phyloP scores from a whole-genome alignment of 148 eudicot species.

The Spergularia marina region DNA sequence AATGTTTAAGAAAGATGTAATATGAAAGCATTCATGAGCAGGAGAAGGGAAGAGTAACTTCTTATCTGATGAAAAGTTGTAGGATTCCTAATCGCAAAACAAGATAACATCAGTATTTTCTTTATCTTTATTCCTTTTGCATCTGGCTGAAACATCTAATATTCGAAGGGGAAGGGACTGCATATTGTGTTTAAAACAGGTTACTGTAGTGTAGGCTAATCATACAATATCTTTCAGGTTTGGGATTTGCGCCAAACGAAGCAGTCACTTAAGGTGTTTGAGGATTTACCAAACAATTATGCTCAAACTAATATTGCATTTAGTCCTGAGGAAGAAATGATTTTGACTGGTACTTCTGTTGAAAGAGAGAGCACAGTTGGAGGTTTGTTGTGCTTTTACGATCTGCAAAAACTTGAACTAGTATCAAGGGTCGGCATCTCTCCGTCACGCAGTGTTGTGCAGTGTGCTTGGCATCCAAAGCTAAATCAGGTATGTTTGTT shows the following conservation, averaged over 20 bases:
- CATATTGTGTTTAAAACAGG: not conserved
- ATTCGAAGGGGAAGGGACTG: not conserved
- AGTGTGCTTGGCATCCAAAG: constrained; percentile 97
- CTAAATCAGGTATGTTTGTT: constrained; percentile 70
- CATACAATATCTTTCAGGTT: constrained; percentile 44
- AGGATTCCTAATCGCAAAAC: not conserved
- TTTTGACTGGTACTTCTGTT: constrained; percentile 90
- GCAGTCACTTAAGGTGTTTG: constrained; percentile 64
- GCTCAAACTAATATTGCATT: constrained; percentile 85
- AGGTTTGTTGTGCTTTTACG: constrained; percentile 80
- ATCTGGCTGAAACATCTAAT: not conserved
- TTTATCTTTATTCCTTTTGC: not conserved
- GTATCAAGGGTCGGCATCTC: constrained; percentile 91
- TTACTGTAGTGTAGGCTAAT: constrained; percentile 5
- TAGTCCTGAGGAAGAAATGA: constrained; percentile 84
- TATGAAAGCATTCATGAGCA: not conserved
- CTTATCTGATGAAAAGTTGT: not conserved
- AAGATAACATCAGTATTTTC: not conserved
- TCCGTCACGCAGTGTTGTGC: constrained; percentile 80
- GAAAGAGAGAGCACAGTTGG: constrained; percentile 84
- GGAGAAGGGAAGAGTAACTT: too few relatives aligned
- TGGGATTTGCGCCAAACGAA: constrained; percentile 97
- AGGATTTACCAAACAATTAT: constrained; percentile 87
- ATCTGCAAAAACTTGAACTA: constrained; percentile 73
- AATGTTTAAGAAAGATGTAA: not conserved